Evolutionary conservation across 768 basidiomycete species (phyloP).

Genomic region (Naganishia onofrii): DNA sequence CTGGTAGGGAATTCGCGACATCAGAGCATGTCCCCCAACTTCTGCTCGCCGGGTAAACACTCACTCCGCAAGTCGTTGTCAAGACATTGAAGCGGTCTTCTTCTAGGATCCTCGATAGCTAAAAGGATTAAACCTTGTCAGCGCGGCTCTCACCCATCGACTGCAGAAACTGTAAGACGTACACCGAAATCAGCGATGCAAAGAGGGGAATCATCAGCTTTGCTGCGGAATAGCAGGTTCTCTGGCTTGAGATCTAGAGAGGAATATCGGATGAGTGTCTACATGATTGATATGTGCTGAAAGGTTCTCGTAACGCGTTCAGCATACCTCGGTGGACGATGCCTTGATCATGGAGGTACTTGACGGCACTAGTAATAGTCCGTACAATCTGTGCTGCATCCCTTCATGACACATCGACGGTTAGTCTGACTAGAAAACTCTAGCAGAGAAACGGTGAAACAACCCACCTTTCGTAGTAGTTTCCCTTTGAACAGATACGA

Average conservation of each 20-base stretch:
- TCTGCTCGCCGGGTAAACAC: slow-evolving; percentile 70
- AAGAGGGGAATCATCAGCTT: slow-evolving; percentile 85
- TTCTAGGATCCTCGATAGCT: slow-evolving; percentile 69
- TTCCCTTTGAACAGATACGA: slow-evolving; percentile 93
- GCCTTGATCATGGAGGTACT: slow-evolving; percentile 84
- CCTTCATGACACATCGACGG: slow-evolving; percentile 52
- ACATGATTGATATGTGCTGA: background rate
- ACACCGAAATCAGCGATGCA: slow-evolving; percentile 98
- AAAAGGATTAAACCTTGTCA: background rate
- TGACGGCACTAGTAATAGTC: slow-evolving; percentile 79
- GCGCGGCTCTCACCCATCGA: background rate
- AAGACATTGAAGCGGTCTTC: slow-evolving; percentile 80
- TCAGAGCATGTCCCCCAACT: background rate
- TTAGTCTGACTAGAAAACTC: background rate
- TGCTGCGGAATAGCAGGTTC: slow-evolving; percentile 89
- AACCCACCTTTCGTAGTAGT: slow-evolving; percentile 86
- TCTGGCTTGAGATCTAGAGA: slow-evolving; percentile 91
- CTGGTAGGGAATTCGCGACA: background rate
- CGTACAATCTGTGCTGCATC: slow-evolving; percentile 86
- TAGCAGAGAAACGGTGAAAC: background rate
- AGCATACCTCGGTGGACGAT: slow-evolving; percentile 85
- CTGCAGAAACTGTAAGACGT: slow-evolving; percentile 52
- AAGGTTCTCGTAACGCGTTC: background rate
- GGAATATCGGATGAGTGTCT: background rate
- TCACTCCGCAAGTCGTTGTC: slow-evolving; percentile 83